Evolutionary conservation across 495 filamentous ascomycete species (phyloP), one percentile per base, ranked within the genome.

Genomic region (Talaromyces thailandensis): DNA sequence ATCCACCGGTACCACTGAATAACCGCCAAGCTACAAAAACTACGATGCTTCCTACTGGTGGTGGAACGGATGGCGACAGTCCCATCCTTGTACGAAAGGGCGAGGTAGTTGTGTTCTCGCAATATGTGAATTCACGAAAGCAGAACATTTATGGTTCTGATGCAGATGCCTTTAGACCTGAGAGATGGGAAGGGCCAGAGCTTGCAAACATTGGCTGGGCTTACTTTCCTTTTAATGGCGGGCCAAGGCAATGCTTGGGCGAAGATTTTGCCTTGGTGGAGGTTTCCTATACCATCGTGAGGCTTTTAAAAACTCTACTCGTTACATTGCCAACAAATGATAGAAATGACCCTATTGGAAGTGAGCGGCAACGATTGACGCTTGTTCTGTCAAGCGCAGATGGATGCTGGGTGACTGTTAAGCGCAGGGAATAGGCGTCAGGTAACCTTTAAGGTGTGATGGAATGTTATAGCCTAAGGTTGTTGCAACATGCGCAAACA

Each of bases 1-100:
- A 91, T 69, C 88, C 89, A 6, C 73, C 81, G 4, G 86, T 93
- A 2, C 89, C 89, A 4, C 82, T 86, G 74, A 93, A 93, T 72
- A 81, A 86, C 32, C 86, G 90, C 45, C 68, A 83, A 3, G 85
- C 89, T 3, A 74, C 86, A 1, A 77, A 78, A 51, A 87, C 88
- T 73, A 91, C 89, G 3, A 82, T 82, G 0, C 81, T 93, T 43
- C 90, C 90, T 0, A 73, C 69, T 7, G 90, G 90, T 43, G 89
- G 88, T 51, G 90, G 90, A 0, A 80, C 82, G 4, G 84, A 89
- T 69, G 86, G 88, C 40, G 73, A 72, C 26, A 70, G 78, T 48
- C 89, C 88, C 0, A 70, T 93, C 12, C 78, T 82, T 2, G 70
- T 93, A 11, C 76, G 82, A 11, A 86, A 87, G 70, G 85, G 82